These are phyloP conservation scores for Solanum etuberosum DNA, from an alignment of 257 asterid genomes.

Conservation along the genomic window DNA sequence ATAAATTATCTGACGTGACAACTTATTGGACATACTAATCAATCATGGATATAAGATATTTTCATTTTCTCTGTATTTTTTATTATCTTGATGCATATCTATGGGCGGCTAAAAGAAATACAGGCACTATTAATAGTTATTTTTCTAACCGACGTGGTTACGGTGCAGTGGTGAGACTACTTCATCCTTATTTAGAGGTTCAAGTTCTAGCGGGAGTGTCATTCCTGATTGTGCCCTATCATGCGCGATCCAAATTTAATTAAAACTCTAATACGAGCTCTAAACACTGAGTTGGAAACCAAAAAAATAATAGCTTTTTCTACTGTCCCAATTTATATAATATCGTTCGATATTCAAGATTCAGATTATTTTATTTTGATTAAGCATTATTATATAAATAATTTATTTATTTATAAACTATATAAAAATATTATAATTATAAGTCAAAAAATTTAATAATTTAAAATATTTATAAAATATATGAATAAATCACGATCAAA, in stretches of 20 bases:
- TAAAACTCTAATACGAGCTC: accelerated
- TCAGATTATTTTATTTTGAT: neutral
- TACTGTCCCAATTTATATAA: too few species aligned
- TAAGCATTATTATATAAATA: neutral
- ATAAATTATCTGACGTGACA: neutral
- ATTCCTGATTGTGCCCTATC: accelerated
- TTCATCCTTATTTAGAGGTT: accelerated
- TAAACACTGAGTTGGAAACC: accelerated
- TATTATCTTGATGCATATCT: neutral
- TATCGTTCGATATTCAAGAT: too few species aligned
- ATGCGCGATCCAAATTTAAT: accelerated
- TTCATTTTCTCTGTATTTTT: neutral
- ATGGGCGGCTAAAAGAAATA: neutral
- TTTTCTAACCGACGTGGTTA: too few species aligned
- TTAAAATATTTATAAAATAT: too few species aligned
- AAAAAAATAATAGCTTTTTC: too few species aligned
- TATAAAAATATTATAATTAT: too few species aligned
- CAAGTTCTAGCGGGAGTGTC: accelerated
- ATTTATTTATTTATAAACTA: too few species aligned
- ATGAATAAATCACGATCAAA: too few species aligned
- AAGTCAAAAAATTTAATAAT: too few species aligned
- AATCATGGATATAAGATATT: neutral
- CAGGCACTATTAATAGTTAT: neutral
- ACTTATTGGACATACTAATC: neutral
- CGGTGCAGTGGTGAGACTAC: accelerated